A percentile compares a stretch with the other conserved stretches of the same genome.
Conservation (phyloP, 495 filamentous ascomycete species). For the Hypoxylon intermedium region DNA sequence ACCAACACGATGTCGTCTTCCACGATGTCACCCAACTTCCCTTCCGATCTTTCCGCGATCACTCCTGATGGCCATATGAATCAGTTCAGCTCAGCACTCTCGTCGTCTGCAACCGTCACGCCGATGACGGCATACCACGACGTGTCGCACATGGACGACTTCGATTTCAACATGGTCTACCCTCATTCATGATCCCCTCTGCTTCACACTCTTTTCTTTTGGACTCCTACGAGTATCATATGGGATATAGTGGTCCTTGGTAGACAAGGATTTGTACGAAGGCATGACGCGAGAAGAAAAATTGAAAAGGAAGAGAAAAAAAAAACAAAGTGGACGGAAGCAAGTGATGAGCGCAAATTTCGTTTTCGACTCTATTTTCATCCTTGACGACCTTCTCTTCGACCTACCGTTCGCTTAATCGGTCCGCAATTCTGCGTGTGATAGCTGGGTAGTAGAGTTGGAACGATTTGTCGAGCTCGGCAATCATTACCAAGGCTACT, state of each 20-base stretch:
- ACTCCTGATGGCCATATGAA: conserved; percentile 38
- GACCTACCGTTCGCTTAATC: conserved; percentile 8
- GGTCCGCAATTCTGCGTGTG: not conserved
- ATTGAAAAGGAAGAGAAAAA: conserved; percentile 1
- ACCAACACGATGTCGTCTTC: conserved; percentile 32
- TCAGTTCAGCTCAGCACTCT: conserved; percentile 47
- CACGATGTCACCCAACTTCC: conserved; percentile 35
- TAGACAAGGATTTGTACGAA: not conserved
- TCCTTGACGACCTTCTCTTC: not conserved
- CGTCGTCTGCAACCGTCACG: conserved; percentile 51
- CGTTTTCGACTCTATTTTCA: not conserved
- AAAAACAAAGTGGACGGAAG: conserved; percentile 10
- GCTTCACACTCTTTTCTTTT: not conserved
- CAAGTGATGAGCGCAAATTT: not conserved
- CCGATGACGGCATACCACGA: conserved; percentile 42
- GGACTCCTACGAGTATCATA: not conserved
- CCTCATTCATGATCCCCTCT: conserved; percentile 27
- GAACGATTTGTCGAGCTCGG: not conserved
- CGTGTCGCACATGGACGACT: conserved; percentile 29
- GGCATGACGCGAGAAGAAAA: not conserved
- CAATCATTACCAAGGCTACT: not conserved
- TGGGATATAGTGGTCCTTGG: not conserved
- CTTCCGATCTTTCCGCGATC: conserved; percentile 27
- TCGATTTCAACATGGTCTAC: conserved; percentile 36
- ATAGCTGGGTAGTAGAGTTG: not conserved